Evolutionary conservation across 257 asterid species (phyloP), one percentile per base, ranked within the genome.

Genomic region (Knoxia roxburghii): DNA sequence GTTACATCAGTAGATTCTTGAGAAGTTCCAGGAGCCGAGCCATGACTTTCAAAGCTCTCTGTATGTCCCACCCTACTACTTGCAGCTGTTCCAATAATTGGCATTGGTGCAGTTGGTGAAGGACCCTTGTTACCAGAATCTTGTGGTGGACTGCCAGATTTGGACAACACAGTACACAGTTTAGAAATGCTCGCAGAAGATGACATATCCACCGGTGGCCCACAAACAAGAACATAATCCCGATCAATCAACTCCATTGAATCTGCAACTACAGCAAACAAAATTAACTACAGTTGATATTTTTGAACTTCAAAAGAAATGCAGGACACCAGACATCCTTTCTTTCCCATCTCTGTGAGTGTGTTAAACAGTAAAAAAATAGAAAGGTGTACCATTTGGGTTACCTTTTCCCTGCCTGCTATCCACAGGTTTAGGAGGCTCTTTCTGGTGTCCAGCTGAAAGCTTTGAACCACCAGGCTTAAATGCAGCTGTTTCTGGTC

Each of bases 141-240:
- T 65, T 72, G 78, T 66, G 79, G 84, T 26, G 83, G 79, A 68
- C 87, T 65, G 52, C 81, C 85, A 64, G 79, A 68, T 81, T 84
- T 84, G 63, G 75, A 73, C 51, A 86, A 80, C 67, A 80, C 81
- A 62, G 72, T 81, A 75, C 77, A 70, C 39, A 76, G 76, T 76
- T 71, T 84, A 75, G 82, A 80, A 70, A 78, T 77, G 77, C 58
- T 68, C 58, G 82, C 80, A 7, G 97, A 83, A 78, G 88, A 74
- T 51, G 89, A 88, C 52, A 77, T 73, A 68, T 85, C 96, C 54
- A 81, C 56, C 1, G 85, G 90, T 53, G 93, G 88, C 56, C 89
- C 86, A 41, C 88, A 76, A 53, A 91, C 98, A 51, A 91, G 76
- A 70, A 91, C 96, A 64, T 89, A 91, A 72, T 87, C 98, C 84